phyloP scores from a whole-genome alignment of 2,329 filamentous ascomycete genomes.

The Talaromyces pinophilus region DNA sequence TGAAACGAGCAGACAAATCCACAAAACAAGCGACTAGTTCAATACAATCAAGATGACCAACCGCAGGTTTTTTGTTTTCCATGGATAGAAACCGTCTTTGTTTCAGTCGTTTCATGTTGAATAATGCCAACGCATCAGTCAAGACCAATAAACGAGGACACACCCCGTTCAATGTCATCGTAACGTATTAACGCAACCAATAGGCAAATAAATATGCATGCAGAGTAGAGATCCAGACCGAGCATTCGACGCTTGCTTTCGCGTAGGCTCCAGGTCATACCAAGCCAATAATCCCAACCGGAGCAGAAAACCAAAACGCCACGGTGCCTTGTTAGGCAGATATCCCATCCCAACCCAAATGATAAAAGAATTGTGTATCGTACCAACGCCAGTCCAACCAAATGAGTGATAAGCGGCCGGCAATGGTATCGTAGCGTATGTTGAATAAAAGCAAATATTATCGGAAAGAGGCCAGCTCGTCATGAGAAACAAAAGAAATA shows the following conservation, averaged over 20 bases:
- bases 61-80: conserved; percentile 16
- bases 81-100: not conserved
- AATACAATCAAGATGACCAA: conserved; percentile 42
- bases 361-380: conserved; percentile 12
- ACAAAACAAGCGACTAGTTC: conserved; percentile 31
- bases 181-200: conserved; percentile 13
- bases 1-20: not conserved
- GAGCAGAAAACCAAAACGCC: conserved; percentile 22
- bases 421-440: conserved; percentile 15
- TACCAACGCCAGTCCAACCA: conserved; percentile 5
- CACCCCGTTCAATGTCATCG: conserved; percentile 1
- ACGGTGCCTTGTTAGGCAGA: conserved; percentile 24
- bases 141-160: not conserved
- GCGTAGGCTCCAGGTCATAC: conserved; percentile 26
- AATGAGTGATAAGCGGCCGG: conserved; percentile 15
- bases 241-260: conserved; percentile 26
- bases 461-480: conserved; percentile 22
- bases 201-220: conserved; percentile 12
- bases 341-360: conserved; percentile 21
- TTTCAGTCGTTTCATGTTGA: not conserved
- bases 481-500: conserved; percentile 12
- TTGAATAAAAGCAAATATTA: conserved; percentile 23
- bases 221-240: conserved; percentile 21
- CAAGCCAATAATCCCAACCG: conserved; percentile 19
- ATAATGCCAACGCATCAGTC: not conserved